phyloP scores from a whole-genome alignment of 352 stramenopile species.

The Elongisporangium prolatum region DNA sequence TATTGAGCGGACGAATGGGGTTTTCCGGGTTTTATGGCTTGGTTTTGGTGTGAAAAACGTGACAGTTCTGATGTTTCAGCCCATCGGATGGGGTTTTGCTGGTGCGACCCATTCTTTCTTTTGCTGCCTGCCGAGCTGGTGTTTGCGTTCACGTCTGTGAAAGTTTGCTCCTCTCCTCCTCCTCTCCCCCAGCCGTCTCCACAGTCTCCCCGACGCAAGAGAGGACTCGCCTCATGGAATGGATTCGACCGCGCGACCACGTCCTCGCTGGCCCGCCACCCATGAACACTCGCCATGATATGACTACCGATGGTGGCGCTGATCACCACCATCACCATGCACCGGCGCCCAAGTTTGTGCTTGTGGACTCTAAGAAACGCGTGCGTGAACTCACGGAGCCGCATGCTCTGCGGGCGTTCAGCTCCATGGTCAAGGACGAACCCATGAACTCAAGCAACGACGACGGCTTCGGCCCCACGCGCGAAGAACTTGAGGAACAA shows the following conservation, averaged over 20 bases:
- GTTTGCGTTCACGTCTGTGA: background rate
- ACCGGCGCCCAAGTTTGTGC: conserved; percentile 49
- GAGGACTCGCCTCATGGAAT: conserved; percentile 29
- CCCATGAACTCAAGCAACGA: conserved; percentile 8
- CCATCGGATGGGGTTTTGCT: background rate
- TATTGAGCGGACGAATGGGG: background rate
- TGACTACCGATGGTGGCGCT: background rate
- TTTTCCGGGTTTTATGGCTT: background rate
- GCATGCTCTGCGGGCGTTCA: conserved; percentile 8
- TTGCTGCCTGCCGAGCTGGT: background rate
- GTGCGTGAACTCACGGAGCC: conserved; percentile 60
- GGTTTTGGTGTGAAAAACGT: background rate
- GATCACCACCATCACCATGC: conserved; percentile 7
- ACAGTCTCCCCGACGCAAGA: background rate
- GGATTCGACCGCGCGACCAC: conserved; percentile 48
- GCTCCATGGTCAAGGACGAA: conserved; percentile 11
- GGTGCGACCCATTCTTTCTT: background rate
- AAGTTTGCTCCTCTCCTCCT: background rate
- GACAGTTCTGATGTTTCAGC: background rate
- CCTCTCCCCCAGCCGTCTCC: conserved; percentile 1
- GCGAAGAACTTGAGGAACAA: conserved; percentile 55
- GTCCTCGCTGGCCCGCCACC: conserved; percentile 24
- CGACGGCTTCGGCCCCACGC: conserved; percentile 32
- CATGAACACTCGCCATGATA: conserved; percentile 1
- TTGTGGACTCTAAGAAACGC: conserved; percentile 70